Evolutionary conservation across 2,329 filamentous ascomycete genomes (phyloP).

Genomic region (Ophiostoma himal-ulmi): DNA sequence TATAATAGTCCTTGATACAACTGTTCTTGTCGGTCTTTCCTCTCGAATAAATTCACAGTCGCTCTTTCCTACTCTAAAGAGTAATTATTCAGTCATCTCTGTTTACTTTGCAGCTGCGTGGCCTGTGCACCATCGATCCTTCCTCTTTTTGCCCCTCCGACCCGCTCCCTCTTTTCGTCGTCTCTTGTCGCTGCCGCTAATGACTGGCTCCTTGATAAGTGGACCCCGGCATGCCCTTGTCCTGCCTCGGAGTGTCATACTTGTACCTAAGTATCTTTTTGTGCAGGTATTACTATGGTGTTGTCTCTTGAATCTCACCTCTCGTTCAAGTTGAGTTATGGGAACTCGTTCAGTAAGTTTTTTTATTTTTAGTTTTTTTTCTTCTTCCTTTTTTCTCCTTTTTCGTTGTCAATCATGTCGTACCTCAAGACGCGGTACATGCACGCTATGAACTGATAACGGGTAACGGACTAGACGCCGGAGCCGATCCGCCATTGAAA

Average conservation of each 20-base stretch:
- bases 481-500: not conserved
- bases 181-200: not conserved
- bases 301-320: too few species aligned
- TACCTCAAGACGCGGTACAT: not conserved
- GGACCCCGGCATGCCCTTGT: not conserved
- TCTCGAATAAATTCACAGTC: not conserved
- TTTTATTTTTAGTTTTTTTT: not conserved
- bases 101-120: not conserved
- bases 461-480: not conserved
- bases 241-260: not conserved
- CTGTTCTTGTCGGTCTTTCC: not conserved
- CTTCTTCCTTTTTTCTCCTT: not conserved
- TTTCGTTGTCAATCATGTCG: not conserved
- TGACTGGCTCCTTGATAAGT: constrained; percentile 6
- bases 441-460: not conserved
- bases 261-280: not conserved
- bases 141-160: not conserved
- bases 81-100: not conserved
- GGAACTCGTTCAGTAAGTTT: too few species aligned
- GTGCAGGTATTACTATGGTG: too few species aligned
- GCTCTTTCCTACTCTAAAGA: not conserved
- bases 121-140: constrained; percentile 8
- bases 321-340: too few species aligned
- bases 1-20: not conserved
- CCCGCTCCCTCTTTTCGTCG: not conserved